A percentile compares a stretch with the other conserved stretches of the same genome.
Conservation (phyloP, 192 early-diverging fungal species). For the Kappamyces sp. region DNA sequence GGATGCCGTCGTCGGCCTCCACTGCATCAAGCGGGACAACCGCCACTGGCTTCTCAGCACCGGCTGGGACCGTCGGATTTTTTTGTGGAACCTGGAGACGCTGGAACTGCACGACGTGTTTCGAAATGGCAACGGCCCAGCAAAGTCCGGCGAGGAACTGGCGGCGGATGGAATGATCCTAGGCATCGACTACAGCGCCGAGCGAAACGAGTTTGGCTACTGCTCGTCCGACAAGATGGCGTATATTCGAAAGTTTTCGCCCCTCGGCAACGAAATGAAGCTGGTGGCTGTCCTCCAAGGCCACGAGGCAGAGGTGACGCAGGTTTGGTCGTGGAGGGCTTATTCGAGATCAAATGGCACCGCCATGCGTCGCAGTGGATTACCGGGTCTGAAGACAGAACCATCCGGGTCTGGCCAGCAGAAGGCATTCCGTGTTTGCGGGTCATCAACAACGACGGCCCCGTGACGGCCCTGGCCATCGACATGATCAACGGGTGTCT, state of each 20-base stretch:
- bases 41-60: conserved; percentile 49
- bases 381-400: conserved; percentile 58
- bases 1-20: conserved; percentile 44
- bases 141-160: conserved; percentile 37
- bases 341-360: conserved; percentile 46
- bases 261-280: conserved; percentile 47
- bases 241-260: conserved; percentile 48
- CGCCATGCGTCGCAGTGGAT: conserved; percentile 40
- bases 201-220: conserved; percentile 52
- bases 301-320: conserved; percentile 57
- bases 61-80: conserved; percentile 55
- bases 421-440: conserved; percentile 47
- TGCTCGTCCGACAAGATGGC: conserved; percentile 47
- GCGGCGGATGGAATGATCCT: conserved; percentile 57
- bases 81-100: conserved; percentile 42
- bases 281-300: conserved; percentile 49
- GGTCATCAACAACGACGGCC: conserved; percentile 54
- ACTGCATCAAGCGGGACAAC: conserved; percentile 38
- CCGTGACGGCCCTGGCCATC: conserved; percentile 49
- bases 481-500: conserved; percentile 49
- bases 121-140: conserved; percentile 15
- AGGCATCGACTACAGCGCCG: conserved; percentile 42
- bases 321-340: conserved; percentile 19
- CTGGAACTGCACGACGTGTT: conserved; percentile 42
- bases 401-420: conserved; percentile 49